A percentile compares a stretch with the other conserved stretches of the same genome.
phyloP scores from a whole-genome alignment of 768 basidiomycete species.

The Lactarius sanguifluus region DNA sequence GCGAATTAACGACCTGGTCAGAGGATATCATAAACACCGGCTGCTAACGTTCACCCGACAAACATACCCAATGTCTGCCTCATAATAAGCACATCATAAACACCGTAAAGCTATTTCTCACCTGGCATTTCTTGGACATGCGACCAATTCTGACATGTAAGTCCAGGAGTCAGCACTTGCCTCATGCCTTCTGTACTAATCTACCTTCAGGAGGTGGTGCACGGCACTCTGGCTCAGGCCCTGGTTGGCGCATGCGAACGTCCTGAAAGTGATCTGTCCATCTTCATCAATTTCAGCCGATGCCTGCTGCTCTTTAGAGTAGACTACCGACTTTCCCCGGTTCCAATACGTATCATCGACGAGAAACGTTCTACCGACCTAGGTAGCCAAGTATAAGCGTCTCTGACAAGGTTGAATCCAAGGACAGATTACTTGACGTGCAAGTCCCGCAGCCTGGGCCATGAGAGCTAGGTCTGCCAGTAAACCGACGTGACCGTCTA shows the following conservation, averaged over 20 bases:
- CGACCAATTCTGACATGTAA: constrained; percentile 54
- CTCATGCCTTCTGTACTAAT: constrained; percentile 17
- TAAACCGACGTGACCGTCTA: constrained; percentile 67
- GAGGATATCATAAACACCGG: neutral
- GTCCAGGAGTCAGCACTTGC: constrained; percentile 8
- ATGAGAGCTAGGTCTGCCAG: constrained; percentile 63
- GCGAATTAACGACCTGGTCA: constrained; percentile 56
- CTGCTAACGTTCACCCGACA: neutral
- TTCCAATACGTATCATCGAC: constrained; percentile 73
- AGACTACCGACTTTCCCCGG: constrained; percentile 57
- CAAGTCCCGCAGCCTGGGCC: constrained; percentile 65
- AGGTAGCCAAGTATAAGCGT: constrained; percentile 9
- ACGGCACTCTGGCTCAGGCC: constrained; percentile 62
- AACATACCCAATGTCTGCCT: constrained; percentile 61
- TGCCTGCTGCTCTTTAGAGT: neutral
- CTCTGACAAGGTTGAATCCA: neutral
- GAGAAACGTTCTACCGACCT: constrained; percentile 67
- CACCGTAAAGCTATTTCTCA: constrained; percentile 35
- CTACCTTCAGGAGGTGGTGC: constrained; percentile 64
- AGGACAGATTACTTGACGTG: constrained; percentile 52
- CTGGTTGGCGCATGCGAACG: constrained; percentile 51
- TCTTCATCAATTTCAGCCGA: constrained; percentile 36
- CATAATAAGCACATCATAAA: constrained; percentile 25
- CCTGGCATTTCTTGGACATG: constrained; percentile 71
- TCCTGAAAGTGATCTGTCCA: constrained; percentile 69